Evolutionary conservation across 2,329 filamentous ascomycete genomes (phyloP).

Genomic region (Fusarium multiceps): DNA sequence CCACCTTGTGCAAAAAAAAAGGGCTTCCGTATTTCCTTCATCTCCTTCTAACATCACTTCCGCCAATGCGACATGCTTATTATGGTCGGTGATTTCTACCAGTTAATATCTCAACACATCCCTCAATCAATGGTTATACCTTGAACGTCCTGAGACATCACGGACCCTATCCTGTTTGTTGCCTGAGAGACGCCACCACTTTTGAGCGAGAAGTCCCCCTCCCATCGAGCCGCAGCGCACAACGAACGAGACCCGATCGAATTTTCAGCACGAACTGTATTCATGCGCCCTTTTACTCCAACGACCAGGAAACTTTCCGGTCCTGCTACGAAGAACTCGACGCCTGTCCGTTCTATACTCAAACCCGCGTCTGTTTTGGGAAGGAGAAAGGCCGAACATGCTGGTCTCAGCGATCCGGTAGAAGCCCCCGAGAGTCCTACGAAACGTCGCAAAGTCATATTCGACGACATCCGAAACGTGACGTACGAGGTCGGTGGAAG

Average conservation of each 20-base stretch:
- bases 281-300: constrained; percentile 50
- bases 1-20: constrained; percentile 13
- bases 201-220: constrained; percentile 13
- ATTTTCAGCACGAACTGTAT: constrained; percentile 21
- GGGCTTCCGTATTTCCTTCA: constrained; percentile 7
- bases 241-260: constrained; percentile 21
- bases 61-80: constrained; percentile 36
- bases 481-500: constrained; percentile 66
- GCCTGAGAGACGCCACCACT: constrained; percentile 44
- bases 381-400: constrained; percentile 58
- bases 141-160: constrained; percentile 26
- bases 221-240: constrained; percentile 14
- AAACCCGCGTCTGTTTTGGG: constrained; percentile 61
- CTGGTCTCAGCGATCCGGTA: constrained; percentile 54
- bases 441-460: constrained; percentile 68
- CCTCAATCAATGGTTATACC: constrained; percentile 42
- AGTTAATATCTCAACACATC: constrained; percentile 37
- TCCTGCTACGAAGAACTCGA: constrained; percentile 49
- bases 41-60: constrained; percentile 11
- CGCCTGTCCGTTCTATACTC: constrained; percentile 65
- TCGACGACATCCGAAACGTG: constrained; percentile 68
- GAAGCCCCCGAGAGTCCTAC: constrained; percentile 57
- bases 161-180: constrained; percentile 32
- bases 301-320: constrained; percentile 50
- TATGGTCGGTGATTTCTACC: constrained; percentile 43